phyloP scores from a whole-genome alignment of 345 rosid genomes.

The Noccaea caerulescens region DNA sequence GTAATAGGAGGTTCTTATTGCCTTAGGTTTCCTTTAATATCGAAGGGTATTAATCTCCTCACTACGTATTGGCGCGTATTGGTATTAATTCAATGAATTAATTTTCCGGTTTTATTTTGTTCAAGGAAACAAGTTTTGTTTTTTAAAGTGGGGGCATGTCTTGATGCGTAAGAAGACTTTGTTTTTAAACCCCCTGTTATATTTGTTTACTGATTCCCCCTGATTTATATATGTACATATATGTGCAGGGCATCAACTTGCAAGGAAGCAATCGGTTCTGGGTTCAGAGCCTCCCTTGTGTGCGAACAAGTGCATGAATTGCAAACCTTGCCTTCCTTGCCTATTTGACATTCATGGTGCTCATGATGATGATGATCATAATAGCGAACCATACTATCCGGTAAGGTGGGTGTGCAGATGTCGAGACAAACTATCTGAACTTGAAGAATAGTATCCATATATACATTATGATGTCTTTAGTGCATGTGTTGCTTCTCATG shows the following conservation, averaged over 20 bases:
- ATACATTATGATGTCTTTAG: neutral
- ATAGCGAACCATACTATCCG: conserved; percentile 60
- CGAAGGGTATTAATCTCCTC: neutral
- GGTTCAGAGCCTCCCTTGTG: conserved; percentile 86
- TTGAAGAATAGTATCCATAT: conserved; percentile 33
- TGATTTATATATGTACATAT: neutral
- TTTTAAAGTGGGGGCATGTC: too few species aligned
- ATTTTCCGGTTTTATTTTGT: too few species aligned
- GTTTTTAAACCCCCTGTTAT: too few species aligned
- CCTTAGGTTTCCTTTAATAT: neutral
- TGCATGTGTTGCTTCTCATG: conserved; percentile 25
- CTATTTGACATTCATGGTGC: conserved; percentile 49
- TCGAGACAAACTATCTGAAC: conserved; percentile 58
- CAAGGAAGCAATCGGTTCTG: conserved; percentile 45
- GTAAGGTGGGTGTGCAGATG: conserved; percentile 78
- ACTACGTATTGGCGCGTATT: neutral
- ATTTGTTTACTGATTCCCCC: neutral
- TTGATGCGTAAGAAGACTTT: too few species aligned
- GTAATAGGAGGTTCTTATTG: neutral
- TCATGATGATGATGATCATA: conserved; percentile 36
- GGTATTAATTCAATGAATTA: neutral
- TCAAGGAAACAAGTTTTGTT: too few species aligned
- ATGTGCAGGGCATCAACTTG: conserved; percentile 16
- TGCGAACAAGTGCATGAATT: conserved; percentile 60
- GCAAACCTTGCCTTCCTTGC: conserved; percentile 73